Percentiles rank a stretch among this genome's conserved stretches.
Evolutionary conservation across 345 rosid species (phyloP).

Genomic region (Mercurialis annua): DNA sequence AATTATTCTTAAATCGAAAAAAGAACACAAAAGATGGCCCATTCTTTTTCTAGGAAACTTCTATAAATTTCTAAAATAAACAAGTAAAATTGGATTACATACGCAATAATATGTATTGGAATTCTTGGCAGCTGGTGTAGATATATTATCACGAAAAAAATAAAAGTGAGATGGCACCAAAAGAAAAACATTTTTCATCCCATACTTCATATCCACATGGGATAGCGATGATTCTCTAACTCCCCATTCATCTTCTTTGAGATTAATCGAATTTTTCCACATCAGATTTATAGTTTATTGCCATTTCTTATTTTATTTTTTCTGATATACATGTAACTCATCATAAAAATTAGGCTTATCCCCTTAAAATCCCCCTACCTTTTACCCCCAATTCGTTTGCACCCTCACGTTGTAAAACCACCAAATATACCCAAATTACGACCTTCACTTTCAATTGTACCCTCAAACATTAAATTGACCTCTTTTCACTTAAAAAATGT

Average conservation of each 20-base stretch:
- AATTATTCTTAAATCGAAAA: too few relatives aligned
- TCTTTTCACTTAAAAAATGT: too few relatives aligned
- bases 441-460: too few relatives aligned
- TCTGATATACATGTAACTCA: too few relatives aligned
- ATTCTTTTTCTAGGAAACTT: background rate
- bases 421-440: too few relatives aligned
- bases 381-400: too few relatives aligned
- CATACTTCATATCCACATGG: conserved; percentile 5
- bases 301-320: too few relatives aligned
- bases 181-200: conserved; percentile 1
- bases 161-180: conserved; percentile 1
- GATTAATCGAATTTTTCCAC: conserved; percentile 10
- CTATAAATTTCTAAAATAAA: background rate
- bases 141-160: background rate
- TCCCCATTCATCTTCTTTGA: conserved; percentile 6
- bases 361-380: too few relatives aligned
- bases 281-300: background rate
- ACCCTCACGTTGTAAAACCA: too few relatives aligned
- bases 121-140: conserved; percentile 1
- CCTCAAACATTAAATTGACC: too few relatives aligned
- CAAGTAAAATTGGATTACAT: background rate
- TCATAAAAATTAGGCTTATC: too few relatives aligned
- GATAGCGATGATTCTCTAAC: conserved; percentile 12
- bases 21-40: too few relatives aligned
- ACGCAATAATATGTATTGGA: background rate